phyloP scores from a whole-genome alignment of 257 asterid genomes.

The Solanum tacnaense region DNA sequence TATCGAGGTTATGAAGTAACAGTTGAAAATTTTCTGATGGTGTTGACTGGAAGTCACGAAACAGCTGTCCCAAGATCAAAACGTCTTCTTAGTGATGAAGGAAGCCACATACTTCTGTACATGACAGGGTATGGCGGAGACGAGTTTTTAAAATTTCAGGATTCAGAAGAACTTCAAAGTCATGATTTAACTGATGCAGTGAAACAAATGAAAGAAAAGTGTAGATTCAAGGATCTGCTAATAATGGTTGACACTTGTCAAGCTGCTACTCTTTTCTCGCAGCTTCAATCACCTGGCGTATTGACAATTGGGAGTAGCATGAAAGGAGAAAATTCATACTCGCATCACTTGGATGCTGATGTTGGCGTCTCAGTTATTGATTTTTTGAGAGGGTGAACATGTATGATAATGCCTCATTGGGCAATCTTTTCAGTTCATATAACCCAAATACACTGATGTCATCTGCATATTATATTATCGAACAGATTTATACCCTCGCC shows the following conservation, averaged over 20 bases:
- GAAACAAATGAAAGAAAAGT: too few relatives aligned
- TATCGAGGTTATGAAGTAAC: conserved; percentile 97
- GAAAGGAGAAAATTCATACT: conserved; percentile 96
- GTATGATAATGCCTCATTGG: conserved; percentile 82
- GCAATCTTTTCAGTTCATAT: conserved; percentile 69
- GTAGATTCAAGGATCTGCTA: too few relatives aligned
- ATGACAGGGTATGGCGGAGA: conserved; percentile 97
- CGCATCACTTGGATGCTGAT: conserved; percentile 89
- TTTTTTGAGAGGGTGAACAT: conserved; percentile 95
- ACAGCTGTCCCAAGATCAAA: conserved; percentile 89
- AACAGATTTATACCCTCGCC: conserved; percentile 65
- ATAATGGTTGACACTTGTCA: too few relatives aligned
- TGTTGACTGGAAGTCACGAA: conserved; percentile 30
- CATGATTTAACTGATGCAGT: too few relatives aligned
- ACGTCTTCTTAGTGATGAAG: conserved; percentile 96
- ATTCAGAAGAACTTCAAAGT: too few relatives aligned
- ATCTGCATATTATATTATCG: conserved; percentile 59
- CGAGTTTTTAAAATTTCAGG: too few relatives aligned
- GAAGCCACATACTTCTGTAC: conserved; percentile 87
- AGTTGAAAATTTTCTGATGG: conserved; percentile 67
- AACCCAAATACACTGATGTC: conserved; percentile 75
- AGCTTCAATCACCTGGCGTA: conserved; percentile 98
- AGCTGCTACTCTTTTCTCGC: not conserved
- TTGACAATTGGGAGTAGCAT: conserved; percentile 96
- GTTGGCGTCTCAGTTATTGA: conserved; percentile 98